A percentile compares a stretch with the other conserved stretches of the same genome.
Conservation (phyloP, 257 asterid genomes). For the Nicotiana sylvestris region DNA sequence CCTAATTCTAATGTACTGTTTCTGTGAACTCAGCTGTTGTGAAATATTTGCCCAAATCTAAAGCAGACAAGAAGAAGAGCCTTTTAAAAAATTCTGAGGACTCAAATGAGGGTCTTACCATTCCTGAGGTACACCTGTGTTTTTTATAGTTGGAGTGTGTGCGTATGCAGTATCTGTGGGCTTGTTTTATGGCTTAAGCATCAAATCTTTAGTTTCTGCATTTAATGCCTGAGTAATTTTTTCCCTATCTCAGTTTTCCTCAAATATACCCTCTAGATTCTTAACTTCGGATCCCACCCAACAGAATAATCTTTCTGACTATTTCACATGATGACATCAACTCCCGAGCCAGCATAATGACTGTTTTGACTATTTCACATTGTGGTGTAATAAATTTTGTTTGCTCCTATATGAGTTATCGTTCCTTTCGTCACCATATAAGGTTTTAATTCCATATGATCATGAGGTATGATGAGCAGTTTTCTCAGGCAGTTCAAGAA, state of each 20-base stretch:
- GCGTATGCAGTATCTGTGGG: not conserved
- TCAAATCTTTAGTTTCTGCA: not conserved
- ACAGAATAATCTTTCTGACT: not conserved
- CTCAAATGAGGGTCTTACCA: conserved; percentile 26
- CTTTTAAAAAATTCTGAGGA: conserved; percentile 59
- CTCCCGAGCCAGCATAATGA: not conserved
- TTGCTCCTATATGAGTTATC: not conserved
- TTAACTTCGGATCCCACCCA: not conserved
- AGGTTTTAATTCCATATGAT: not conserved
- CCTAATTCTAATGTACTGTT: not conserved
- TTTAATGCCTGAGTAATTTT: not conserved
- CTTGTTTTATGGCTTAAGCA: not conserved
- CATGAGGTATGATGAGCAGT: not conserved
- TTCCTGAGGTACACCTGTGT: conserved; percentile 7
- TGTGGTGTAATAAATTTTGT: not conserved
- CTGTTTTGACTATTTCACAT: not conserved
- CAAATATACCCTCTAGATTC: not conserved
- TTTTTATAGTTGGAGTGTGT: not conserved
- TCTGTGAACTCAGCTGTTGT: conserved; percentile 56
- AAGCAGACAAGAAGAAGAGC: conserved; percentile 74
- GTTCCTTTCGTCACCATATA: not conserved
- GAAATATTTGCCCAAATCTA: conserved; percentile 74
- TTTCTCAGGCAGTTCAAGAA: conserved; percentile 53
- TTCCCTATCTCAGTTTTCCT: not conserved
- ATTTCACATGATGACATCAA: not conserved